Evolutionary conservation across 805 yeast species (phyloP).

Genomic region (Myxozyma sirexii): DNA sequence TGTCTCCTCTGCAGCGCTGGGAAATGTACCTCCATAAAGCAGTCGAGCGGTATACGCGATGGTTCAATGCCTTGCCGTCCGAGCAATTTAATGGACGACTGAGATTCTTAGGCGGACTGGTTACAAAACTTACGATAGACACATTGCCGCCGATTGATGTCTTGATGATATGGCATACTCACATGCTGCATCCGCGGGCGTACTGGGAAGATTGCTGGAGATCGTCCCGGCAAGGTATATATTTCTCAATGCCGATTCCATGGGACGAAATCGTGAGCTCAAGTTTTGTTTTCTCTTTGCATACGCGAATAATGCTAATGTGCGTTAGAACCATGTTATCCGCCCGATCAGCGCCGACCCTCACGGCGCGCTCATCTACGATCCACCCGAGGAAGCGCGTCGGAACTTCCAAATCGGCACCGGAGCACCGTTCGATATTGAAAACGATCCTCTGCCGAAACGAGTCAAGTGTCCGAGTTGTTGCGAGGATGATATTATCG

Average conservation of each 20-base stretch:
- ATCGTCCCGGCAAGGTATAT: constrained; percentile 1
- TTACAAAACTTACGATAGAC: neutral
- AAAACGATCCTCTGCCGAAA: neutral
- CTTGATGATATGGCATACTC: constrained; percentile 38
- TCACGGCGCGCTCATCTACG: neutral
- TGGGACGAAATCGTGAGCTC: constrained; percentile 16
- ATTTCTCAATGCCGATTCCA: constrained; percentile 9
- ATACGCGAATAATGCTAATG: neutral
- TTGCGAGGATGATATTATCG: neutral
- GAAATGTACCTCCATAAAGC: constrained; percentile 13
- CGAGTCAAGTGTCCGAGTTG: constrained; percentile 12
- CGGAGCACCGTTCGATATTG: constrained; percentile 9
- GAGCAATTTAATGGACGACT: neutral
- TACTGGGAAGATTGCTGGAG: constrained; percentile 33
- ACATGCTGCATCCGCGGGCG: constrained; percentile 35
- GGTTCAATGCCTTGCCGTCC: constrained; percentile 12
- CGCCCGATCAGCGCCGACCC: neutral
- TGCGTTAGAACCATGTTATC: constrained; percentile 7
- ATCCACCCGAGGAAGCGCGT: constrained; percentile 4
- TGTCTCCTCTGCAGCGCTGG: constrained; percentile 7
- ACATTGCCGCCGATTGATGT: constrained; percentile 36
- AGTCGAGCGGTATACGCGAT: constrained; percentile 19
- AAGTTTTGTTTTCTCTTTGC: neutral
- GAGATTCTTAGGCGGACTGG: neutral
- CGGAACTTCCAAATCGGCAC: constrained; percentile 2